Base-by-base conservation (phyloP, 805 yeast genomes). In the Lipomyces yamadae region DNA sequence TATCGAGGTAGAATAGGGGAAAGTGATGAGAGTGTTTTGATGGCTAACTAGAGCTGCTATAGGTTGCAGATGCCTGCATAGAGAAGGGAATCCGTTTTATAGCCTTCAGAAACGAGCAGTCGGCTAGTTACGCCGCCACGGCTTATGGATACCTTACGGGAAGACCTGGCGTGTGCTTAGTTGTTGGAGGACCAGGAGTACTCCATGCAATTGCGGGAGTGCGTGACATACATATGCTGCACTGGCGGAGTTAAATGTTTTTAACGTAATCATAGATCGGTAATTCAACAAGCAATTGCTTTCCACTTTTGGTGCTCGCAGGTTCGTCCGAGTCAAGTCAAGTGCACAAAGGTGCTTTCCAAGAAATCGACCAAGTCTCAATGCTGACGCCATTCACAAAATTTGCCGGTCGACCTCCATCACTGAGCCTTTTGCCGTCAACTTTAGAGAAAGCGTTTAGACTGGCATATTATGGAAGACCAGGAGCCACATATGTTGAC, bases 101-200 rank as follows among this genome's bases (percentile, higher is more conserved):
- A 52, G 74, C 87, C 0, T 88, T 88, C 74, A 79, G 92, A 67
- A 88, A 88, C 75, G 92, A 88, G 73, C 92, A 88, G 72, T 81
- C 89, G 15, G 92, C 93, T 0, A 85, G 91, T 0, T 88, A 88
- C 72, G 93, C 93, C 2, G 92, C 93, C 1, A 85, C 90, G 1
- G 83, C 84, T 0, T 87, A 88, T 74, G 92, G 92, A 0, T 88
- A 85, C 70, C 74, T 88, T 55, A 87, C 89, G 3, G 85, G 85
- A 0, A 78, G 75, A 66, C 92, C 92, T 0, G 92, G 90, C 24
- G 89, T 88, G 0, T 75, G 87, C 18, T 78, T 88, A 2, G 89
- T 87, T 0, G 92, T 89, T 3, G 92, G 93, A 39, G 92, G 92
- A 0, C 92, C 92, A 0, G 92, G 92, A 3, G 78, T 88, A 2